phyloP scores from a whole-genome alignment of 2,329 filamentous ascomycete genomes.

The Neonectria punicea region DNA sequence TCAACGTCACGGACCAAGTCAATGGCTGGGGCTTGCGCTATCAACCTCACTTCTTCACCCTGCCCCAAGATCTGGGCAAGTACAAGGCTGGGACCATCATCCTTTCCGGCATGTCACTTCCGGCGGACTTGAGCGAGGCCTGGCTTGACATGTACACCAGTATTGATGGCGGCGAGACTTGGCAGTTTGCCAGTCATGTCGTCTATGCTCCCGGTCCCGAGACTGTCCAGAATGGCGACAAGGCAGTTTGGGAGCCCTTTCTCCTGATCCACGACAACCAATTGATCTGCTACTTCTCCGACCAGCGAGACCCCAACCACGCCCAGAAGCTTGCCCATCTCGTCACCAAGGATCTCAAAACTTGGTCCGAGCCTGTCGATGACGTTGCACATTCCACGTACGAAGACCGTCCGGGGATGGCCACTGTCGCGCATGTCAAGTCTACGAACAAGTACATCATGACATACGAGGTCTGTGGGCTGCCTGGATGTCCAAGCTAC shows the following conservation, averaged over 20 bases:
- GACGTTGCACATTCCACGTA: conserved; percentile 60
- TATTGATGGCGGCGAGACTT: conserved; percentile 11
- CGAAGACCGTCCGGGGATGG: conserved; percentile 23
- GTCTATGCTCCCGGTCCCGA: conserved; percentile 21
- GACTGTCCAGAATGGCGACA: conserved; percentile 12
- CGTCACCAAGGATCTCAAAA: conserved; percentile 69
- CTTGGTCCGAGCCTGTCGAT: conserved; percentile 70
- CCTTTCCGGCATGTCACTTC: conserved; percentile 17
- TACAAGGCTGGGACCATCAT: conserved; percentile 55
- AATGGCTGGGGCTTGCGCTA: conserved; percentile 74
- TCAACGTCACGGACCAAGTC: conserved; percentile 69
- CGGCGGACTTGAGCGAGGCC: conserved; percentile 9
- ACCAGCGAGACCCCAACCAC: too few relatives aligned
- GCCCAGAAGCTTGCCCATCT: too few relatives aligned
- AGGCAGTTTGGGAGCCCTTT: conserved; percentile 28
- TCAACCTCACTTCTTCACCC: conserved; percentile 74
- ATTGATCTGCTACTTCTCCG: too few relatives aligned
- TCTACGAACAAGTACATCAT: conserved; percentile 25
- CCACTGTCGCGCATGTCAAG: conserved; percentile 14
- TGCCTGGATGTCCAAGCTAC: conserved; percentile 10
- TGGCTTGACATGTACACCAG: conserved; percentile 31
- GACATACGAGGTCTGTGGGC: conserved; percentile 25
- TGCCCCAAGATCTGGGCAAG: conserved; percentile 65
- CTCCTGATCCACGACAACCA: conserved; percentile 30
- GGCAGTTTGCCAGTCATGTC: conserved; percentile 27